These are phyloP conservation scores for Pythium rishiriense DNA, from an alignment of 352 stramenopile genomes.

Conservation along the genomic window DNA sequence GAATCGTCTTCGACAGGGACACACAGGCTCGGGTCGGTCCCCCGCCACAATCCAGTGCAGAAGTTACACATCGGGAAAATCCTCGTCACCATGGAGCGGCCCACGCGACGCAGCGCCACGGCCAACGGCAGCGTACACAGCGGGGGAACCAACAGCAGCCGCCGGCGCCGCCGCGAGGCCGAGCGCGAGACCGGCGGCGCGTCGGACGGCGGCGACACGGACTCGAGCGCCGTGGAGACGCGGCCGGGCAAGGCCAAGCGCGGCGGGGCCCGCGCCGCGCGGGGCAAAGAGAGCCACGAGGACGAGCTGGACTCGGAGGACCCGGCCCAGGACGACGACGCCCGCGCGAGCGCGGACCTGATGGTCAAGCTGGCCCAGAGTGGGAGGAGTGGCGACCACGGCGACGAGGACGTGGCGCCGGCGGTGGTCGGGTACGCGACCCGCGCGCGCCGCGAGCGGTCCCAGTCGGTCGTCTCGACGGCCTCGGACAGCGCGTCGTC, in stretches of 20 bases:
- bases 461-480: constrained; percentile 67
- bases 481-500: constrained; percentile 55
- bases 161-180: constrained; percentile 37
- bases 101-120: constrained; percentile 45
- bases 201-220: constrained; percentile 64
- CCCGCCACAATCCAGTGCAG: constrained; percentile 18
- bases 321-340: constrained; percentile 15
- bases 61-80: constrained; percentile 19
- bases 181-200: constrained; percentile 29
- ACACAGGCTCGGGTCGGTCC: neutral
- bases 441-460: constrained; percentile 45
- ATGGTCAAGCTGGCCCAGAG: neutral
- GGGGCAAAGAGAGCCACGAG: neutral
- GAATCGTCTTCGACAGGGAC: constrained; percentile 12
- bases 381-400: too few relatives aligned
- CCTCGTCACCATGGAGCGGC: constrained; percentile 56
- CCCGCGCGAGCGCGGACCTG: neutral
- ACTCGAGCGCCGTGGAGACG: constrained; percentile 43
- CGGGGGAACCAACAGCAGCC: constrained; percentile 35
- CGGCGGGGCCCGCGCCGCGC: neutral
- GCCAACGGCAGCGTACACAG: constrained; percentile 10
- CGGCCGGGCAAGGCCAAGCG: constrained; percentile 11
- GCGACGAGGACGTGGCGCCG: constrained; percentile 28
- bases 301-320: constrained; percentile 5
- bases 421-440: constrained; percentile 29